Percentiles rank a stretch among this genome's conserved stretches.
These are phyloP conservation scores for Hortiboletus flavorubellus DNA, from an alignment of 768 basidiomycete species.

Conservation along the genomic window DNA sequence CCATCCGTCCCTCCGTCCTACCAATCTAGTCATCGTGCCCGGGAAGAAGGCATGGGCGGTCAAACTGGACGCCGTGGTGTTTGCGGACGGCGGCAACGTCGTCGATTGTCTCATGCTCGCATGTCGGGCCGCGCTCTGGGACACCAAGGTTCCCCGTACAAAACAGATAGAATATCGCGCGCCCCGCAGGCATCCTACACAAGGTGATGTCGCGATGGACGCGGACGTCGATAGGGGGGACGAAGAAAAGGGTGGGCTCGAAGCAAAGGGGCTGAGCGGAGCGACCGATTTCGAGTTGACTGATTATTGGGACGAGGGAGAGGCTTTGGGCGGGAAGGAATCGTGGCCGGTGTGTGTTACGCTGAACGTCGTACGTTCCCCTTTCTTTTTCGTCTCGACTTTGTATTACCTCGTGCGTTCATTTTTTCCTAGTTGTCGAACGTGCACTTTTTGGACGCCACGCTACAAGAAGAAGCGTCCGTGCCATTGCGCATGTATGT, in stretches of 20 bases:
- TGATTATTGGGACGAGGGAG: constrained; percentile 88
- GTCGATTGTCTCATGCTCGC: constrained; percentile 80
- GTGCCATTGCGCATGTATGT: constrained; percentile 58
- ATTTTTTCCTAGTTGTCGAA: constrained; percentile 44
- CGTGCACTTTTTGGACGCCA: constrained; percentile 72
- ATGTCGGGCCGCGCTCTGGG: constrained; percentile 74
- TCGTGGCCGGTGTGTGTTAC: constrained; percentile 77
- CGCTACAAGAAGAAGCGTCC: constrained; percentile 65
- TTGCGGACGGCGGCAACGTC: constrained; percentile 72
- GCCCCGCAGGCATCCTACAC: constrained; percentile 27
- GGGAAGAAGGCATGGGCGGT: constrained; percentile 72
- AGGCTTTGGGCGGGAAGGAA: constrained; percentile 56
- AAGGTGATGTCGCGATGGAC: constrained; percentile 47
- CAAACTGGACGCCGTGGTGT: constrained; percentile 69
- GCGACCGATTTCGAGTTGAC: constrained; percentile 83
- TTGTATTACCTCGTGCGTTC: not conserved
- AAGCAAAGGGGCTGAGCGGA: constrained; percentile 44
- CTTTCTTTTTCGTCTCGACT: not conserved
- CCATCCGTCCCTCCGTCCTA: constrained; percentile 62
- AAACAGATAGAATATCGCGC: constrained; percentile 66
- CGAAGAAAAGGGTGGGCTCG: constrained; percentile 45
- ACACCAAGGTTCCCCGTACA: constrained; percentile 76
- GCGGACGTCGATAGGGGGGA: constrained; percentile 39
- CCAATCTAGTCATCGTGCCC: constrained; percentile 58
- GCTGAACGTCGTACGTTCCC: constrained; percentile 62